Percentiles rank a stretch among this genome's conserved stretches.
Evolutionary conservation across 2,329 filamentous ascomycete genomes (phyloP).

Genomic region (Pseudogymnoascus sp.): DNA sequence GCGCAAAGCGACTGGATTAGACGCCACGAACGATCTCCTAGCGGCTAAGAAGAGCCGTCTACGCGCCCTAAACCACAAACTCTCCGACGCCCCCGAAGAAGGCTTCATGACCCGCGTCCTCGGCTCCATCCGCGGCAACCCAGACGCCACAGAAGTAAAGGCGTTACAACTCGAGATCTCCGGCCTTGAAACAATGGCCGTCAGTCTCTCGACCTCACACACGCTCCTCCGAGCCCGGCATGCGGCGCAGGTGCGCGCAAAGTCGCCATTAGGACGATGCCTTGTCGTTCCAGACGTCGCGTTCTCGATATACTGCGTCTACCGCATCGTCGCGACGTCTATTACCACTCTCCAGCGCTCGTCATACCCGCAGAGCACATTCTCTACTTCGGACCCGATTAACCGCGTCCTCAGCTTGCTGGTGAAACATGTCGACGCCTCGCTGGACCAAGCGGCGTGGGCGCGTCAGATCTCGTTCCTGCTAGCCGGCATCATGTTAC

Average conservation of each 20-base stretch:
- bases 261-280: conserved; percentile 59
- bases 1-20: conserved; percentile 70
- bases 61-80: conserved; percentile 61
- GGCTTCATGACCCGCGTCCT: conserved; percentile 70
- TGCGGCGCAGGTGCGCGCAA: conserved; percentile 57
- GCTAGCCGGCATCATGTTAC: conserved; percentile 73
- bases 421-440: conserved; percentile 76
- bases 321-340: conserved; percentile 68
- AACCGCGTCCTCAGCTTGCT: conserved; percentile 75
- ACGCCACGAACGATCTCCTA: conserved; percentile 75
- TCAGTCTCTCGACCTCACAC: conserved; percentile 60
- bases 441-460: conserved; percentile 76
- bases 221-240: conserved; percentile 56
- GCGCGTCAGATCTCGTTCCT: conserved; percentile 79
- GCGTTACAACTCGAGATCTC: conserved; percentile 66
- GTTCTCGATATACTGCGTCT: conserved; percentile 78
- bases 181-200: conserved; percentile 74
- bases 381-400: conserved; percentile 71
- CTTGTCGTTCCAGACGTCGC: conserved; percentile 54
- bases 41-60: conserved; percentile 66
- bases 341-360: conserved; percentile 59
- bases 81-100: conserved; percentile 34
- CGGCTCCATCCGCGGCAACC: conserved; percentile 59
- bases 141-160: conserved; percentile 52
- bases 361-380: conserved; percentile 37